Evolutionary conservation across 2,329 filamentous ascomycete genomes (phyloP).

Genomic region (Colletotrichum sp.): DNA sequence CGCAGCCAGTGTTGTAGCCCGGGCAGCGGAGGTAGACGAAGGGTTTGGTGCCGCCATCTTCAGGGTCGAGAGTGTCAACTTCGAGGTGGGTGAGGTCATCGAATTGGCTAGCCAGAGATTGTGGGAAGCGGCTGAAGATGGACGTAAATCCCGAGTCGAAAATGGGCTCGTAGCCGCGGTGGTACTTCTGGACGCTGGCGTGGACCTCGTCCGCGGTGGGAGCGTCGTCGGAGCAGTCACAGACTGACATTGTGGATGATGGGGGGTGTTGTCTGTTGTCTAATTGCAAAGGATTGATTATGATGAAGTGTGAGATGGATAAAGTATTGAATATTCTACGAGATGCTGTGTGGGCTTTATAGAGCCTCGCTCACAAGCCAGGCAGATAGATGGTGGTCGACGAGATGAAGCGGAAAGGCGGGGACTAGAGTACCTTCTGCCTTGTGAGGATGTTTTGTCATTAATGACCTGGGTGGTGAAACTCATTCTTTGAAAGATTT

Average conservation of each 20-base stretch:
- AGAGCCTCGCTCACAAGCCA: too few species aligned
- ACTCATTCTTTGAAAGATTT: too few species aligned
- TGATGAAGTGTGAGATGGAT: too few species aligned
- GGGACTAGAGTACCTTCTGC: rapidly evolving
- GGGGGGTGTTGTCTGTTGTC: too few species aligned
- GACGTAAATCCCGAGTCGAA: not conserved
- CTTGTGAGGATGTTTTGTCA: rapidly evolving
- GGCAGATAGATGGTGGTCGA: too few species aligned
- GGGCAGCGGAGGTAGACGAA: not conserved
- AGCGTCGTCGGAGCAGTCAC: not conserved
- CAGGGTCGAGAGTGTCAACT: not conserved
- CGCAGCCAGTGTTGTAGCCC: not conserved
- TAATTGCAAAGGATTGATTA: too few species aligned
- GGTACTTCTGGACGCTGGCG: not conserved
- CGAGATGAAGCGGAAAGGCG: too few species aligned
- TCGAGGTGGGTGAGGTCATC: not conserved
- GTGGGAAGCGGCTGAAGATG: not conserved
- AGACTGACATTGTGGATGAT: not conserved
- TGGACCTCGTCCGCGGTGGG: not conserved
- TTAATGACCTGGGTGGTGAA: too few species aligned
- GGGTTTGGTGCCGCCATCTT: not conserved
- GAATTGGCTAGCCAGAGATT: not conserved
- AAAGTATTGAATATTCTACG: too few species aligned
- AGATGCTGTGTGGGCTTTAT: too few species aligned
- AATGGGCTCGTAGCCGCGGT: not conserved